Conservation (phyloP, 179 eudicot species). For the Nepenthes alata region DNA sequence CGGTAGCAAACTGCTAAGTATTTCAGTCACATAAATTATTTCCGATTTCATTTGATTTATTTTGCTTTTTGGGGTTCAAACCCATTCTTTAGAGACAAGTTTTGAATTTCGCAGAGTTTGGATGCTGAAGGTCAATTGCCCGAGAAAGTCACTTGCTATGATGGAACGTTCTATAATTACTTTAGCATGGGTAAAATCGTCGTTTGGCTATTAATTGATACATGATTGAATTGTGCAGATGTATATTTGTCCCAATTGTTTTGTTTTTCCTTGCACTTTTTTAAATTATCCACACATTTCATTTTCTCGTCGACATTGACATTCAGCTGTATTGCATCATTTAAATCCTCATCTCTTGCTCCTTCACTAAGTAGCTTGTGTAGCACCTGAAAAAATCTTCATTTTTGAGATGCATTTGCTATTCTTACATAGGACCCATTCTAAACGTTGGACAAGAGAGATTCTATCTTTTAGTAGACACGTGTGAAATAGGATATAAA, state of each 20-base stretch:
- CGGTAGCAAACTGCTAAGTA: no score
- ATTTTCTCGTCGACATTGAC: background rate
- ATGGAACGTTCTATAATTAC: conserved; percentile 92
- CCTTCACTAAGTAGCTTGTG: background rate
- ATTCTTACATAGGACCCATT: no score
- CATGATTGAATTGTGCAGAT: no score
- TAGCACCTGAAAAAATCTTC: background rate
- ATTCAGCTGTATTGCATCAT: background rate
- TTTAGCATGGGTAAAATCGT: conserved; percentile 68
- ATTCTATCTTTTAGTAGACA: no score
- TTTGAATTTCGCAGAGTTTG: conserved; percentile 42
- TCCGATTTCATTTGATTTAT: no score
- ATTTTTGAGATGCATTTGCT: no score
- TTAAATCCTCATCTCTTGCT: background rate
- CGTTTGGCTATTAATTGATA: conserved; percentile 2
- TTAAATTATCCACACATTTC: background rate
- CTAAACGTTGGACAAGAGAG: no score
- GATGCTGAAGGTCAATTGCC: conserved; percentile 50
- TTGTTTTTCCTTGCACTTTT: background rate
- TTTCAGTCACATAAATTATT: no score
- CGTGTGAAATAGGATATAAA: no score
- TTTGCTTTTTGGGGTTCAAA: no score
- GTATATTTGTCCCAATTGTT: background rate
- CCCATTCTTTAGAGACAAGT: background rate
- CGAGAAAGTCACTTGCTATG: conserved; percentile 61